Conservation (phyloP, 257 asterid species). For the Primulina tabacum region DNA sequence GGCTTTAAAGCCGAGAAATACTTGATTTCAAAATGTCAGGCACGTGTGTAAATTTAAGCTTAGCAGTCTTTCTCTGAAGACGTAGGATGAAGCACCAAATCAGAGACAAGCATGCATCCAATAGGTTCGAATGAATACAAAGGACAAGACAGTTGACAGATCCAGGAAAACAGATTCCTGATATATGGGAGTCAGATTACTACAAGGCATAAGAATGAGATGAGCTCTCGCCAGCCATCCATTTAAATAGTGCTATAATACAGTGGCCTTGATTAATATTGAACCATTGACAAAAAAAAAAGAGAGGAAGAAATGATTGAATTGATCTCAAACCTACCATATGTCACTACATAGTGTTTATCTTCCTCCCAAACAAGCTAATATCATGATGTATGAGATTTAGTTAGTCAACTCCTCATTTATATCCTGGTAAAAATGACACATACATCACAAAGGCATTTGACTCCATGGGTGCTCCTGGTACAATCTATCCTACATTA, state of each 20-base stretch:
- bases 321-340: not conserved
- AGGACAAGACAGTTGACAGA: not conserved
- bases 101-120: not conserved
- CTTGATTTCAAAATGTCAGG: constrained; percentile 6
- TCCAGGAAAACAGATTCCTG: not conserved
- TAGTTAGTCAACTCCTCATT: not conserved
- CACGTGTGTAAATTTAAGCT: not conserved
- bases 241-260: not conserved
- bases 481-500: not conserved
- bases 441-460: not conserved
- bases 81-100: not conserved
- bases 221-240: not conserved
- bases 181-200: not conserved
- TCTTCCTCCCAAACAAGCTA: not conserved
- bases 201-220: not conserved
- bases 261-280: not conserved
- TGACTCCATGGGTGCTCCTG: not conserved
- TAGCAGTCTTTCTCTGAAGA: not conserved
- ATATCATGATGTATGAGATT: too few species aligned
- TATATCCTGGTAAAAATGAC: not conserved
- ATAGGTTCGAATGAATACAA: not conserved
- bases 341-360: too few species aligned
- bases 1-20: not conserved
- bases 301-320: not conserved
- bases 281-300: not conserved